Evolutionary conservation across 331 rosid genomes (phyloP), one percentile per base, ranked within the genome.

Genomic region (Ulmus americana): DNA sequence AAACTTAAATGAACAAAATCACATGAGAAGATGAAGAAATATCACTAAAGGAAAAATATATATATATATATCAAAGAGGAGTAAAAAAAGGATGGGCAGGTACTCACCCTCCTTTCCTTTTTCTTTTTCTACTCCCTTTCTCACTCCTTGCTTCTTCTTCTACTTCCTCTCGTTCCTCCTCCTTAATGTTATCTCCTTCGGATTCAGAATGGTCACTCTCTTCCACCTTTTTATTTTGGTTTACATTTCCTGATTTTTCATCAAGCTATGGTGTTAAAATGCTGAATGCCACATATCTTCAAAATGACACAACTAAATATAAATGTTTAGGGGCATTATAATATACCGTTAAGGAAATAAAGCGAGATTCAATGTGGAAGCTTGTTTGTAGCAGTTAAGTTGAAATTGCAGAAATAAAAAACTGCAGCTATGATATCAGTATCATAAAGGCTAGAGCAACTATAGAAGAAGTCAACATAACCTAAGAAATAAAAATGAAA

Each of bases 71-170:
- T 3, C 35, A 28, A 57, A 7, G 59, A 35, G 6, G 22, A 6
- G 60, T 39, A 14, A 16, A 14, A 28, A 14, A 22, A 43, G 61
- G 65, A 35, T 8, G 7, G 39, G 42, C 28, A 59, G 10, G 45
- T 59, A 59, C 69, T 59, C 39, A 77, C 82, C 68, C 59, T 58
- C 18, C 55, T 52, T 72, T 73, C 74, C 70, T 72, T 61, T 10
- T 68, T 48, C 38, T 14, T 41, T 47, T 45, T 49, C n/a, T 59
- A 39, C 49, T 28, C 53, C 3, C 51, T 20, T 59, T 59, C 45
- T 40, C 49, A 6, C 16, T 63, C 54, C 45, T 35, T 5, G 15
- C 53, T 10, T 48, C 61, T 40, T 65, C 68, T 10, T 67, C 61
- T 6, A 16, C 71, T 59, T 62, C 64, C 62, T 61, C 70, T 38